Evolutionary conservation across 2,329 filamentous ascomycete species (phyloP).

Genomic region (Ceratocystis diversiconidia): DNA sequence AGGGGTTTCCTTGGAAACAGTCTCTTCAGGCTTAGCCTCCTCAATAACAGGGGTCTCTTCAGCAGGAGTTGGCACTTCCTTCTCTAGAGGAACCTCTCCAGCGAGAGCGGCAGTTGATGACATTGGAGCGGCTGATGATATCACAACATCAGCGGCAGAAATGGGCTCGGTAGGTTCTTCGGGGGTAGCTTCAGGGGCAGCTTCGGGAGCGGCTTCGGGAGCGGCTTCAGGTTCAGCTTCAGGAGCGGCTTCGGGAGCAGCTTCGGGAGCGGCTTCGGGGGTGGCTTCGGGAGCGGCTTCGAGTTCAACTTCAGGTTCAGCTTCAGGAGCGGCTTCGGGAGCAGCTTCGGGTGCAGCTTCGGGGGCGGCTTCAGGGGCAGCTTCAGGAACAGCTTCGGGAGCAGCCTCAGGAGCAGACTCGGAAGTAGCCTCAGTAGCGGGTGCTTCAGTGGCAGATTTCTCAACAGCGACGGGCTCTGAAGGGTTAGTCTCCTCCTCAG

Average conservation of each 20-base stretch:
- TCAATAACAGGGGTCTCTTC: constrained; percentile 30
- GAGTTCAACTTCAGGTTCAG: background rate
- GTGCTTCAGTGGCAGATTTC: constrained; percentile 12
- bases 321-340: background rate
- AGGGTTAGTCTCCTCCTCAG: constrained; percentile 17
- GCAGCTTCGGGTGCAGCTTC: background rate
- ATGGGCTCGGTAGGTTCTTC: constrained; percentile 1
- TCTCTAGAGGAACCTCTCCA: constrained; percentile 13
- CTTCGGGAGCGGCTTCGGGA: background rate
- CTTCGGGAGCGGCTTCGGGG: background rate
- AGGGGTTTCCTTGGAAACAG: constrained; percentile 43
- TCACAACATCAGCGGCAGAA: constrained; percentile 9
- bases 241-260: background rate
- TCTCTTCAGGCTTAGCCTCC: constrained; percentile 47
- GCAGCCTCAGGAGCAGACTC: background rate
- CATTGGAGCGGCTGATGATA: constrained; percentile 5
- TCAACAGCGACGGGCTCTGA: constrained; percentile 18
- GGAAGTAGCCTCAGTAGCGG: background rate
- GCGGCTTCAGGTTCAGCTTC: background rate
- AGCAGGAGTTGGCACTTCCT: constrained; percentile 27
- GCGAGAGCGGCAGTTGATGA: constrained; percentile 9
- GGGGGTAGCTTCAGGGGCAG: background rate
- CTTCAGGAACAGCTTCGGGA: background rate
- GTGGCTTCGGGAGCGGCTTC: background rate
- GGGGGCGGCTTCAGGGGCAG: background rate